phyloP scores from a whole-genome alignment of 2,329 filamentous ascomycete genomes.

The Exophiala spinifera region DNA sequence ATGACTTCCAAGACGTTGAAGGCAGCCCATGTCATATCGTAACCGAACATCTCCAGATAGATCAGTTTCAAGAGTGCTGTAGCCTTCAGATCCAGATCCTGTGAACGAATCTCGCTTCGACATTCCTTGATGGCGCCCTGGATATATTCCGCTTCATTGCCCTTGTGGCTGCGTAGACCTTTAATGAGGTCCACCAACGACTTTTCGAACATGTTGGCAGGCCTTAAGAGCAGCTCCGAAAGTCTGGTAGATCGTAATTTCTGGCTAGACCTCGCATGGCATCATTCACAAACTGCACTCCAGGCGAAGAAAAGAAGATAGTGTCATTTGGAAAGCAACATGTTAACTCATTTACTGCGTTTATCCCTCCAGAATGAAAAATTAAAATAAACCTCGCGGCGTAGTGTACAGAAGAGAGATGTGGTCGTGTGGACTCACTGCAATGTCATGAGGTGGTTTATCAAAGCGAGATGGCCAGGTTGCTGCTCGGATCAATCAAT shows the following conservation, averaged over 20 bases:
- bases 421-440: no score
- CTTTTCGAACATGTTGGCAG: constrained; percentile 82
- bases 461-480: not conserved
- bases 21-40: constrained; percentile 99
- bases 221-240: constrained; percentile 2
- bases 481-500: not conserved
- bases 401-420: no score
- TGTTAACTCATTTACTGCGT: not conserved
- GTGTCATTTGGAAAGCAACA: not conserved
- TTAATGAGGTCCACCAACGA: constrained; percentile 98
- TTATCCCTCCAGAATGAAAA: no score
- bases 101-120: constrained; percentile 81
- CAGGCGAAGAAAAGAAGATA: not conserved
- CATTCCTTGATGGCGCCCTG: constrained; percentile 93
- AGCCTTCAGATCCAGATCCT: constrained; percentile 97
- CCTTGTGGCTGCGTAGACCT: constrained; percentile 92
- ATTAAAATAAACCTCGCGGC: not conserved
- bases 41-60: constrained; percentile 97
- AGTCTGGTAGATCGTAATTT: not conserved
- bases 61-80: constrained; percentile 93
- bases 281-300: constrained; percentile 18
- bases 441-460: not conserved
- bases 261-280: not conserved
- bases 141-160: constrained; percentile 91
- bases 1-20: constrained; percentile 99